A percentile compares a stretch with the other conserved stretches of the same genome.
Conservation (phyloP, 208 protist species). For the Kentomonas sorsogonicus region DNA sequence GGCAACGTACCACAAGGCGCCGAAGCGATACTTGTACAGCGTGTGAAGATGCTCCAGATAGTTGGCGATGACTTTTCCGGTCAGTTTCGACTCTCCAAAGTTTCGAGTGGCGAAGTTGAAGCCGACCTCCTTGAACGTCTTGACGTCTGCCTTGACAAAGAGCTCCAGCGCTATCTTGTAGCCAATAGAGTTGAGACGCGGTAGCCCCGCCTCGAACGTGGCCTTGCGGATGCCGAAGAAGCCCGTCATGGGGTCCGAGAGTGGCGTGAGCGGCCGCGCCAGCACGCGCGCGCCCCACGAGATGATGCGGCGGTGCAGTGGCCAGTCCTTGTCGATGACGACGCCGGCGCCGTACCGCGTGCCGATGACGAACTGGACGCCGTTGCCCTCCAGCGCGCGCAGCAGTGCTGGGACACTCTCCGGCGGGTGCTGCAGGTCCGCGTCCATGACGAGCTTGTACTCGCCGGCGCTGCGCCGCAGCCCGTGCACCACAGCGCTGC, state of each 20-base stretch:
- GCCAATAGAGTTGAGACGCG: slow-evolving; percentile 75
- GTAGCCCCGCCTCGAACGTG: slow-evolving; percentile 41
- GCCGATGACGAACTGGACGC: slow-evolving; percentile 84
- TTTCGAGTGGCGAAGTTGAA: slow-evolving; percentile 81
- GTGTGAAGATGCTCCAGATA: slow-evolving; percentile 76
- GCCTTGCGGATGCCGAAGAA: slow-evolving; percentile 83
- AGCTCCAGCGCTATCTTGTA: slow-evolving; percentile 93
- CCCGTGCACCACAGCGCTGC: slow-evolving; percentile 87
- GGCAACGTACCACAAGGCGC: slow-evolving; percentile 30
- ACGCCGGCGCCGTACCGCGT: slow-evolving; percentile 78
- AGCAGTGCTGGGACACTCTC: slow-evolving; percentile 71
- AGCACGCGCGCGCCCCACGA: slow-evolving; percentile 79
- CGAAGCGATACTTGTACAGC: slow-evolving; percentile 69
- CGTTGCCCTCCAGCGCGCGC: slow-evolving; percentile 38
- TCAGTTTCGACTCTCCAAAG: slow-evolving; percentile 84
- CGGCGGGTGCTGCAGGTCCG: slow-evolving; percentile 91
- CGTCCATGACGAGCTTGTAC: slow-evolving; percentile 89
- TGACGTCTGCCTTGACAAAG: slow-evolving; percentile 82
- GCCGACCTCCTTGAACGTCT: slow-evolving; percentile 62
- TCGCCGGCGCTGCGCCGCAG: slow-evolving; percentile 37
- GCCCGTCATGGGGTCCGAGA: slow-evolving; percentile 92
- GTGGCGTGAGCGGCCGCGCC: slow-evolving; percentile 77
- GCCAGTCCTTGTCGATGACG: slow-evolving; percentile 83
- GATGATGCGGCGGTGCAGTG: slow-evolving; percentile 80
- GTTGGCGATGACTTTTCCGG: slow-evolving; percentile 81